phyloP scores from a whole-genome alignment of 2,329 filamentous ascomycete species.

The Paecilomyces variotii region DNA sequence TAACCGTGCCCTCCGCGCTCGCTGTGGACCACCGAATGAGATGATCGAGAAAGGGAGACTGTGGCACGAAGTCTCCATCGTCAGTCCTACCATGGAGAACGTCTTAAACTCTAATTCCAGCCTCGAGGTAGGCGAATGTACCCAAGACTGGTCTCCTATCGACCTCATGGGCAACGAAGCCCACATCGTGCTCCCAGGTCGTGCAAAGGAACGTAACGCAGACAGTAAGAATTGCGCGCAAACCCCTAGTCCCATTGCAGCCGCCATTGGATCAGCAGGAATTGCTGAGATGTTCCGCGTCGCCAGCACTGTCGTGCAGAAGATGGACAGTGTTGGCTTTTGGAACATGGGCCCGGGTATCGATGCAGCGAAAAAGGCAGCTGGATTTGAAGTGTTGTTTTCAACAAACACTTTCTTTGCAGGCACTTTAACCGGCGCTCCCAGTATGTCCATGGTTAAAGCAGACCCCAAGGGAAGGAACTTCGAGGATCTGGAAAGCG shows the following conservation, averaged over 20 bases:
- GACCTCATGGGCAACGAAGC: conserved; percentile 23
- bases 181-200: conserved; percentile 7
- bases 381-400: not conserved
- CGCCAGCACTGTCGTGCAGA: conserved; percentile 24
- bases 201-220: not conserved
- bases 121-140: conserved; percentile 27
- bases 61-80: conserved; percentile 34
- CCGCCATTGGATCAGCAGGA: conserved; percentile 17
- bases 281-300: conserved; percentile 21
- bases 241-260: conserved; percentile 11
- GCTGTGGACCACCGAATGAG: conserved; percentile 14
- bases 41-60: conserved; percentile 25
- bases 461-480: conserved; percentile 4
- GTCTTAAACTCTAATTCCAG: conserved; percentile 23
- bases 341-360: conserved; percentile 14
- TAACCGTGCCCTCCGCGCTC: conserved; percentile 18
- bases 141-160: conserved; percentile 19
- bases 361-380: not conserved
- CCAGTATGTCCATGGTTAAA: not conserved
- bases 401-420: not conserved
- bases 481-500: conserved; percentile 12
- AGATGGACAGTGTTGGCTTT: conserved; percentile 31
- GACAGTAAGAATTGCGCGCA: not conserved
- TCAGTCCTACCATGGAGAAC: conserved; percentile 27
- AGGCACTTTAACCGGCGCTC: not conserved